phyloP scores from a whole-genome alignment of 2,329 filamentous ascomycete genomes.

The Shiraia sp. region DNA sequence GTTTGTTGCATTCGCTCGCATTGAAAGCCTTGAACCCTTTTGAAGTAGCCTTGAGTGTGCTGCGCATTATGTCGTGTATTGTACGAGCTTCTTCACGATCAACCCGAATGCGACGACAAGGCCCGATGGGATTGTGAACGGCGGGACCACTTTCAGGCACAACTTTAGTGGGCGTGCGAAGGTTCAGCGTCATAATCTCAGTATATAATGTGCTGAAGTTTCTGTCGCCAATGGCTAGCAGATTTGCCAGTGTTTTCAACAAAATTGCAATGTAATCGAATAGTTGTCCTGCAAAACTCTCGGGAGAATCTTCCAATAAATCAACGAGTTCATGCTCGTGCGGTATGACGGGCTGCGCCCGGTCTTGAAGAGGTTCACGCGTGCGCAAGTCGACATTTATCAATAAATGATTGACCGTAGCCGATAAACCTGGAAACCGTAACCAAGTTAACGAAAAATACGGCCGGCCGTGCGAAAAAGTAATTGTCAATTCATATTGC shows the following conservation, averaged over 20 bases:
- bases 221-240: conserved; percentile 23
- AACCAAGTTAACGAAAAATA: conserved; percentile 37
- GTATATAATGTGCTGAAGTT: conserved; percentile 29
- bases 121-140: conserved; percentile 15
- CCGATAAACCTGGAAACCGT: conserved; percentile 30
- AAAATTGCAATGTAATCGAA: conserved; percentile 39
- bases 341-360: conserved; percentile 15
- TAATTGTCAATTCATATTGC: conserved; percentile 30
- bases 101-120: conserved; percentile 23
- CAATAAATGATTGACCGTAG: conserved; percentile 30
- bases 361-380: conserved; percentile 27
- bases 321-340: conserved; percentile 29
- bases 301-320: conserved; percentile 28
- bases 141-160: conserved; percentile 7
- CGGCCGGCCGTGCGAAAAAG: conserved; percentile 38
- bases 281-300: conserved; percentile 32
- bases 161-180: conserved; percentile 32
- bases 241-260: conserved; percentile 30
- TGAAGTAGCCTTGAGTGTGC: conserved; percentile 30
- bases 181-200: conserved; percentile 32
- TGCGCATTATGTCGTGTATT: conserved; percentile 28
- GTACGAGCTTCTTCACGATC: conserved; percentile 21
- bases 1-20: conserved; percentile 23
- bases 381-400: conserved; percentile 37
- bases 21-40: conserved; percentile 31